Base-by-base conservation (phyloP, 2,329 filamentous ascomycete genomes). In the Pseudogymnoascus sp. region DNA sequence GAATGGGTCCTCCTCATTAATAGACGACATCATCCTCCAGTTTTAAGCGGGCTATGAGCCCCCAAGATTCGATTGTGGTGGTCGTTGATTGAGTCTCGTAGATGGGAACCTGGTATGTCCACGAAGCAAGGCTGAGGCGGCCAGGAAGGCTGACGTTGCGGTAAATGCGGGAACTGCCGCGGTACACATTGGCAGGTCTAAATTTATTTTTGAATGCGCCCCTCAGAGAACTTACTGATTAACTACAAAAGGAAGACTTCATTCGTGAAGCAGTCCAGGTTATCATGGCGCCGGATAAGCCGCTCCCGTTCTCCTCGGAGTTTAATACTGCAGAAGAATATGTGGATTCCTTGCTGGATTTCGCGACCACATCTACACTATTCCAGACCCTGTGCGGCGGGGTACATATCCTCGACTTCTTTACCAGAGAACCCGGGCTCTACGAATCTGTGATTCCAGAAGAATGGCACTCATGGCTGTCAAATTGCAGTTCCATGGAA, bases 321-420 rank as follows among this genome's bases (percentile, higher is more conserved):
- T 97, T 93, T 79, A 73, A 79, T 38, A 85, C 84, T 49, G 77
- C 86, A 5, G 90, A 96, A 59, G 83, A 86, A 62, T 99, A 96
- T 74, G 83, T 96, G 59, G 81, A 90, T 25, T 87, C 86, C 16
- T 83, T 97, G 11, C 80, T 97, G 25, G 74, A 85, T 18, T 96
- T 97, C 70, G 84, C 87, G 1, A 86, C 86, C 5, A 86, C 85
- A 1, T 90, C 89, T 53, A 84, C 88, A 62, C 80, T 91, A 1
- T 92, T 97, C 69, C 89, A 91, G 68, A 91, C 90, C 25, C 82
- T 99, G n/a, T 96, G 92, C 72, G 95, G 95, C 62, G 93, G 93
- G n/a, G 90, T 97, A 0, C 95, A 99, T 73, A 93, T 99, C 66
- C 82, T 97, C 63, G 95, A 99, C 74, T 97, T 99, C 76, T 91